A percentile compares a stretch with the other conserved stretches of the same genome.
Conservation (phyloP, 176 grass and related monocot species). For the Bothriochloa decipiens region DNA sequence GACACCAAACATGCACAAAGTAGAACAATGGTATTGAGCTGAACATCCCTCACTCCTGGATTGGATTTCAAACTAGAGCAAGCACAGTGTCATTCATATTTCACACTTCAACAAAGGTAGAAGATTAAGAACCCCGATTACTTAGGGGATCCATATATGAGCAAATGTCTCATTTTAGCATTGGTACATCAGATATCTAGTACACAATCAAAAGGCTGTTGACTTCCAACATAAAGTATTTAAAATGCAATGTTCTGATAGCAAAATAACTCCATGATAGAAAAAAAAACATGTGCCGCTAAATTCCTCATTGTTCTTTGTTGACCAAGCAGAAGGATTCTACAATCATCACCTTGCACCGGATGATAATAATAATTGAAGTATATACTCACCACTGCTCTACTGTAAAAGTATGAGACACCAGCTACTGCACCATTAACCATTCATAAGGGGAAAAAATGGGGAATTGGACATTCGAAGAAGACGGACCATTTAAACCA, state of each 20-base stretch:
- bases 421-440: neutral
- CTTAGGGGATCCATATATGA: neutral
- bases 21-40: neutral
- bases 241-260: neutral
- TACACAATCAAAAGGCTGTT: conserved; percentile 22
- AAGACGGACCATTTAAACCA: neutral
- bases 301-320: neutral
- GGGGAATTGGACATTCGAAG: neutral
- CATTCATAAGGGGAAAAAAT: conserved; percentile 3
- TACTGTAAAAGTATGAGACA: neutral
- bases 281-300: neutral
- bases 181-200: neutral
- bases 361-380: conserved; percentile 4
- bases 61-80: neutral
- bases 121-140: conserved; percentile 5
- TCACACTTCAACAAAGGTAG: conserved; percentile 21
- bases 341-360: neutral
- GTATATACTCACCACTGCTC: neutral
- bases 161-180: neutral
- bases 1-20: neutral
- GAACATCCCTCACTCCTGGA: conserved; percentile 7
- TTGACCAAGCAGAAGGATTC: conserved; percentile 13
- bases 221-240: conserved; percentile 10
- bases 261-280: neutral
- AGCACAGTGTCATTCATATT: neutral